A percentile compares a stretch with the other conserved stretches of the same genome.
Evolutionary conservation across 257 asterid genomes (phyloP).

Genomic region (Dorcoceras hygrometricum): DNA sequence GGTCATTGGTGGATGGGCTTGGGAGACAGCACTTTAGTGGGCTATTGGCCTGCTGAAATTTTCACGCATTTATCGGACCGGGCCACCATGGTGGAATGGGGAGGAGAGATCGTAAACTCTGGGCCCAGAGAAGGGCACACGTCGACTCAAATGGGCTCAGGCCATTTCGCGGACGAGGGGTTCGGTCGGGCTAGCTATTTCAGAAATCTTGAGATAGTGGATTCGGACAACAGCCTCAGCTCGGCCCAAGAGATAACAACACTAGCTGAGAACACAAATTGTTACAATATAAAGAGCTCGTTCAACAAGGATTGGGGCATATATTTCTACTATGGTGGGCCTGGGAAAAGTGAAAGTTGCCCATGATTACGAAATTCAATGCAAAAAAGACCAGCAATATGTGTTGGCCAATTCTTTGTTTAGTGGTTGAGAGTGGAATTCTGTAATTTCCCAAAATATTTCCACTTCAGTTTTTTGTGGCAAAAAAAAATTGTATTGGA

Average conservation of each 20-base stretch:
- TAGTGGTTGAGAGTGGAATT: not conserved
- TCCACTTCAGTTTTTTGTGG: not conserved
- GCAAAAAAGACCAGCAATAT: too few species aligned
- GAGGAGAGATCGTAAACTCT: constrained; percentile 84
- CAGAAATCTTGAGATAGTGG: constrained; percentile 76
- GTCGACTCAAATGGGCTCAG: constrained; percentile 90
- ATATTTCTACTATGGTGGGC: constrained; percentile 89
- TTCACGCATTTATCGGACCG: constrained; percentile 79
- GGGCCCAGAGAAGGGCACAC: constrained; percentile 62
- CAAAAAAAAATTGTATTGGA: not conserved
- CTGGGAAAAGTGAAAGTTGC: constrained; percentile 67
- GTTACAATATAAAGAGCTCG: constrained; percentile 70
- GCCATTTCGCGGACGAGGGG: constrained; percentile 70
- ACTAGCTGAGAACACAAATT: constrained; percentile 70
- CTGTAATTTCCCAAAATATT: too few species aligned
- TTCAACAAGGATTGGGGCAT: constrained; percentile 77
- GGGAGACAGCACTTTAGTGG: constrained; percentile 74
- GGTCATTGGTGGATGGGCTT: constrained; percentile 99
- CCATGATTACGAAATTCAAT: constrained; percentile 23
- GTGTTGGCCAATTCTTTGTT: not conserved
- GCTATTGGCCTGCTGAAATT: constrained; percentile 90
- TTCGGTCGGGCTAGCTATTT: constrained; percentile 73
- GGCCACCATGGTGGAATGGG: constrained; percentile 97
- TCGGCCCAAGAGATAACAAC: constrained; percentile 62
- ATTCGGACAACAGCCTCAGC: constrained; percentile 65